phyloP scores from a whole-genome alignment of 345 rosid species.

The Noccaea caerulescens region DNA sequence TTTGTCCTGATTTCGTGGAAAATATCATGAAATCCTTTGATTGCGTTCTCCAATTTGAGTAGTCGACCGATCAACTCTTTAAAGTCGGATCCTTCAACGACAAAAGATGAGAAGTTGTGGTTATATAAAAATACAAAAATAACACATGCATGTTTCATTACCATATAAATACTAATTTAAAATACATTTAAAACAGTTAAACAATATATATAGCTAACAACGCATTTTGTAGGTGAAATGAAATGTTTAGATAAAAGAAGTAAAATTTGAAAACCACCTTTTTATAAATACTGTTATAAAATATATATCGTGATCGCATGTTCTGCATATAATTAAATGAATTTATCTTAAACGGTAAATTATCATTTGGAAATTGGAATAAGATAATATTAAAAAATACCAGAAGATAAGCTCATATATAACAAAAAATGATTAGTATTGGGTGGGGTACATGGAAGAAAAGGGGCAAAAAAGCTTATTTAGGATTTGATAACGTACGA shows the following conservation, averaged over 20 bases:
- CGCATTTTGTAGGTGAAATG: no score
- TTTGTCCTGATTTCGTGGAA: background rate
- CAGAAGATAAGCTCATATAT: background rate
- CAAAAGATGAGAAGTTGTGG: no score
- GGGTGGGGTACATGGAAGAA: slow-evolving; percentile 4
- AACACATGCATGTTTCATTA: no score
- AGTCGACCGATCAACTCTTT: no score
- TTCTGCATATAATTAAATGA: background rate
- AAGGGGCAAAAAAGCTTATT: slow-evolving; percentile 17
- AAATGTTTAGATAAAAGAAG: no score
- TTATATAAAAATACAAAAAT: no score
- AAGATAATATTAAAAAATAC: background rate
- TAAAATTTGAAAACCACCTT: no score
- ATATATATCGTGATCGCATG: background rate
- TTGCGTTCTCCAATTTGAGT: background rate
- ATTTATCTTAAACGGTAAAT: background rate
- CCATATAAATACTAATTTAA: no score
- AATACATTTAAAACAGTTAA: no score
- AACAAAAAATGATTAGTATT: slow-evolving; percentile 14
- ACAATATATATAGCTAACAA: no score
- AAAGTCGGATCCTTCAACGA: no score
- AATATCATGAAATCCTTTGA: background rate
- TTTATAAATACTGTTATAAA: no score
- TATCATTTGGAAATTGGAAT: background rate
- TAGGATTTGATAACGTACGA: slow-evolving; percentile 28